Percentiles rank a stretch among this genome's conserved stretches.
These are phyloP conservation scores for Sorghum bicolor DNA, from an alignment of 176 grass and related monocot species.

Conservation along the genomic window DNA sequence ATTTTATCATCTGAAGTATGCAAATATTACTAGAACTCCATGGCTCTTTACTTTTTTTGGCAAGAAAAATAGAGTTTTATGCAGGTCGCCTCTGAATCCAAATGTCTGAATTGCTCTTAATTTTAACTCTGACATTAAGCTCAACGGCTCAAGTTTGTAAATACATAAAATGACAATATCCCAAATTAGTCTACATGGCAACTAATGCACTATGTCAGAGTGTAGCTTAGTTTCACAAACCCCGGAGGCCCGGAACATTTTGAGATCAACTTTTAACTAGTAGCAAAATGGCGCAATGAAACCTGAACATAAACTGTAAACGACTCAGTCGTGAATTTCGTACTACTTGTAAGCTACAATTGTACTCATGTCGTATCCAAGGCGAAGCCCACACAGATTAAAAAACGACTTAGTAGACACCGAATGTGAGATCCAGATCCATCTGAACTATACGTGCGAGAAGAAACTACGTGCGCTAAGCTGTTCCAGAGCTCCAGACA, in stretches of 20 bases:
- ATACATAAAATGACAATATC: not conserved
- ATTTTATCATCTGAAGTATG: slow-evolving; percentile 1
- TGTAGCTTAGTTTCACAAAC: slow-evolving; percentile 16
- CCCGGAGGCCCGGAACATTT: not conserved
- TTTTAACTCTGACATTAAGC: not conserved
- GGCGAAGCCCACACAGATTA: not conserved
- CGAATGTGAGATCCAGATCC: slow-evolving; percentile 40
- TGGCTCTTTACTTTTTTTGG: not conserved
- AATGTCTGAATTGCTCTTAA: not conserved
- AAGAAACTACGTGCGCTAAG: not conserved
- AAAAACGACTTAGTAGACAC: not conserved
- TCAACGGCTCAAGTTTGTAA: not conserved
- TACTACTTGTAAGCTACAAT: not conserved
- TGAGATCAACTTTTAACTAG: not conserved
- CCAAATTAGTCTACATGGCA: not conserved
- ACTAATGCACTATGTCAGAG: not conserved
- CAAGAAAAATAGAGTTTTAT: slow-evolving; percentile 3
- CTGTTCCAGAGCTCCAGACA: not conserved
- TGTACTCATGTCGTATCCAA: not conserved
- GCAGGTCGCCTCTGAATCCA: not conserved
- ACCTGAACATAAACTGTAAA: not conserved
- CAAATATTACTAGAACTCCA: not conserved
- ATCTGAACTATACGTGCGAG: not conserved
- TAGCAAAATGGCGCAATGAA: not conserved
- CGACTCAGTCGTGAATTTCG: not conserved